A percentile compares a stretch with the other conserved stretches of the same genome.
These are phyloP conservation scores for Sarocladium kiliense DNA, from an alignment of 2,329 filamentous ascomycete genomes.

Conservation along the genomic window DNA sequence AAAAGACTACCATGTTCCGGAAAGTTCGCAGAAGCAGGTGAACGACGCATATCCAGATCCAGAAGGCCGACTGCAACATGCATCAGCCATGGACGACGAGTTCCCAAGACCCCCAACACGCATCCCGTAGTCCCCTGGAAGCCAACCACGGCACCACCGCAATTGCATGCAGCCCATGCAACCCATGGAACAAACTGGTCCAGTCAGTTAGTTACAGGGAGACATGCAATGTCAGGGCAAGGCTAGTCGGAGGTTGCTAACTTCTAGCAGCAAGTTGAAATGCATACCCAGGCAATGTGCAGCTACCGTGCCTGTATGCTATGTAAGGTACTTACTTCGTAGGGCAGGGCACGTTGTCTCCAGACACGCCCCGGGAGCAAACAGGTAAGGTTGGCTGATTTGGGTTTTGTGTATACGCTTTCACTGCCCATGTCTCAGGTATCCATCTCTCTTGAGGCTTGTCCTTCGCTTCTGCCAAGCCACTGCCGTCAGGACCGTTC, in stretches of 20 bases:
- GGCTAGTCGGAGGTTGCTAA: neutral
- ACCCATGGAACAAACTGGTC: too few relatives aligned
- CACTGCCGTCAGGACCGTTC: neutral
- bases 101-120: neutral
- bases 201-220: too few relatives aligned
- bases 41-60: neutral
- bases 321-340: neutral
- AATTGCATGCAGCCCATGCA: neutral
- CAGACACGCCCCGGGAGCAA: conserved; percentile 1
- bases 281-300: neutral
- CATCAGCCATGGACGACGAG: neutral
- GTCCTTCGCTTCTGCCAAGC: neutral
- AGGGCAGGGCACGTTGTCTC: neutral
- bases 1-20: too few relatives aligned
- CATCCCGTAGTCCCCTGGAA: neutral
- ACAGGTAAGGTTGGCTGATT: too few relatives aligned
- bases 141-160: neutral
- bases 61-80: neutral
- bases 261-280: neutral
- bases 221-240: neutral
- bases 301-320: neutral
- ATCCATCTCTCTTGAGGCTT: neutral
- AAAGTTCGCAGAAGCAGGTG: neutral
- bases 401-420: neutral
- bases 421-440: neutral